Evolutionary conservation across 1,284 basidiomycete species (phyloP).

Genomic region (Hemileccinum hortonii): DNA sequence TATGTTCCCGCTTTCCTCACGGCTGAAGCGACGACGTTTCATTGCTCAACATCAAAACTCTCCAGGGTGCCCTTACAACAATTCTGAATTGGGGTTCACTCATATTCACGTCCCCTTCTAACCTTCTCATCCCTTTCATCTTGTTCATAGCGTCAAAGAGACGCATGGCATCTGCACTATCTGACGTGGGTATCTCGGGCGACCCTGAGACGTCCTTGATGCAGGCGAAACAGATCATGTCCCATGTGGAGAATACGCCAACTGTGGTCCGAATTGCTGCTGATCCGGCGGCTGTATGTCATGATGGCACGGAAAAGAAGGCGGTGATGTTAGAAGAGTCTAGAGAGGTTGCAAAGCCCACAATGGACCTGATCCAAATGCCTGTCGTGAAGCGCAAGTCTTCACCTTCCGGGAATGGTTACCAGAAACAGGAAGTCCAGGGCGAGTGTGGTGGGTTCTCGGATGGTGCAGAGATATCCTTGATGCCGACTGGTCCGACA

Average conservation of each 20-base stretch:
- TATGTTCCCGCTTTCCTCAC: constrained; percentile 7
- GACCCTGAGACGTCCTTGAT: background rate
- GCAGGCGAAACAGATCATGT: background rate
- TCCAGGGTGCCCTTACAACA: constrained; percentile 12
- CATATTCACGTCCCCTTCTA: constrained; percentile 22
- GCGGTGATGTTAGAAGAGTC: background rate
- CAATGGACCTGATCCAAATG: too few relatives aligned
- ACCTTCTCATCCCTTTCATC: constrained; percentile 24
- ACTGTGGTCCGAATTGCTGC: constrained; percentile 12
- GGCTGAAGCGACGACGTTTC: too few relatives aligned
- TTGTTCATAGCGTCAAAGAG: constrained; percentile 22
- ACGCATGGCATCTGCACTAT: constrained; percentile 15
- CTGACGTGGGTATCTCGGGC: background rate
- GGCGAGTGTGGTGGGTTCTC: background rate
- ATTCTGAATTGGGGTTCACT: constrained; percentile 28
- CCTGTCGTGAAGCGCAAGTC: too few relatives aligned
- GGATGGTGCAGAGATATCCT: too few relatives aligned
- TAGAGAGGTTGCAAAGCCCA: too few relatives aligned
- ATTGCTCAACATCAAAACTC: background rate
- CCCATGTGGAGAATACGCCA: constrained; percentile 14
- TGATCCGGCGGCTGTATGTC: constrained; percentile 5
- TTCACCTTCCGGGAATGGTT: too few relatives aligned
- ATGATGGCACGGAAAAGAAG: background rate
- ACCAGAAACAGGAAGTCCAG: background rate
- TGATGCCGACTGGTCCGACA: too few relatives aligned